These are phyloP conservation scores for Typha latifolia DNA, from an alignment of 176 grass and related monocot genomes.

Conservation along the genomic window DNA sequence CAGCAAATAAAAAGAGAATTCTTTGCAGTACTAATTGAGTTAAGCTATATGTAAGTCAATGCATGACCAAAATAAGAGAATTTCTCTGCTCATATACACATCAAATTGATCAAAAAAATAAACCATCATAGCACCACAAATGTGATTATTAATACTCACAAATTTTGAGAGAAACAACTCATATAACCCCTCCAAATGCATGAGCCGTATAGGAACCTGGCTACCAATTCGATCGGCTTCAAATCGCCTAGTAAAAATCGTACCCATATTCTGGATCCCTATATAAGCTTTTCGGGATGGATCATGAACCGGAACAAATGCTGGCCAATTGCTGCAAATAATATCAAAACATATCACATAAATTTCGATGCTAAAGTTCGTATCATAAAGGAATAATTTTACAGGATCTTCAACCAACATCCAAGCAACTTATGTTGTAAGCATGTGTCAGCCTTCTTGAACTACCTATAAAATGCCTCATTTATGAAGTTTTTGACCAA, in stretches of 20 bases:
- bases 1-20: too few species aligned
- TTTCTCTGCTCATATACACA: too few species aligned
- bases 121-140: background rate
- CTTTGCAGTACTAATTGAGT: too few species aligned
- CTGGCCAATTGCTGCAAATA: slow-evolving; percentile 82
- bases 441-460: background rate
- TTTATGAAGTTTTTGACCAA: too few species aligned
- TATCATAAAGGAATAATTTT: too few species aligned
- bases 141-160: slow-evolving; percentile 46
- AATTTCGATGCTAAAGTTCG: background rate
- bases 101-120: background rate
- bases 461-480: background rate
- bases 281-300: slow-evolving; percentile 92
- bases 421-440: background rate
- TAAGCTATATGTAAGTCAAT: too few species aligned
- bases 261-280: slow-evolving; percentile 92
- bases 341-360: slow-evolving; percentile 22
- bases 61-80: too few species aligned
- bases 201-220: slow-evolving; percentile 81
- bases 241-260: slow-evolving; percentile 91
- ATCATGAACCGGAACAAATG: slow-evolving; percentile 92
- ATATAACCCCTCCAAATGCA: slow-evolving; percentile 97
- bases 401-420: too few species aligned
- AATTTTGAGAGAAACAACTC: slow-evolving; percentile 97
- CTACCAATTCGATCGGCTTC: slow-evolving; percentile 94